A percentile compares a stretch with the other conserved stretches of the same genome.
Conservation (phyloP, 2,329 filamentous ascomycete species). For the Ceratocystiopsis sp. region DNA sequence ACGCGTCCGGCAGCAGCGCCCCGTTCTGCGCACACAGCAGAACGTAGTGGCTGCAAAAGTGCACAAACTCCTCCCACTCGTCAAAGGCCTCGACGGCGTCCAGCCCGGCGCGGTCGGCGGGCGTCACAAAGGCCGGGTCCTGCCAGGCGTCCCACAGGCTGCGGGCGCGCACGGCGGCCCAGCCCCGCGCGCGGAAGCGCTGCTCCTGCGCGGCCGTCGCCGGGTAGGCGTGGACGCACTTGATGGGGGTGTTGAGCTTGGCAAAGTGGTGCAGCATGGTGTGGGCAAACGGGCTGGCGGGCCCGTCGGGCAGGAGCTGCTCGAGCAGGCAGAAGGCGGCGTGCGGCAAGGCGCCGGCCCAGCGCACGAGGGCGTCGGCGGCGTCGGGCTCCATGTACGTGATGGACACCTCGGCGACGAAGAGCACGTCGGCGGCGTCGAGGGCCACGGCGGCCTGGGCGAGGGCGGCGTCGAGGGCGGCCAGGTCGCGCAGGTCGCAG, state of each 20-base stretch:
- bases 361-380: constrained; percentile 57
- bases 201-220: constrained; percentile 44
- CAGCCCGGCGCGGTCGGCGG: constrained; percentile 40
- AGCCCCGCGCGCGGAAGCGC: constrained; percentile 56
- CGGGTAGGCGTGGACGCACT: constrained; percentile 55
- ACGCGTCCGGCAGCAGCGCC: neutral
- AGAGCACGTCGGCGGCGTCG: constrained; percentile 40
- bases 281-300: constrained; percentile 63
- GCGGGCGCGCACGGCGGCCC: constrained; percentile 41
- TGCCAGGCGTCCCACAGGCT: constrained; percentile 77
- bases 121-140: constrained; percentile 45
- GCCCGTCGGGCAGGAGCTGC: constrained; percentile 65
- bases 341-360: constrained; percentile 55
- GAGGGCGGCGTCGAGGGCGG: constrained; percentile 41
- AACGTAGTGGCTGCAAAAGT: constrained; percentile 76
- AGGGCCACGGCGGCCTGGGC: constrained; percentile 21
- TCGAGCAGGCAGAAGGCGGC: constrained; percentile 66
- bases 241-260: constrained; percentile 64
- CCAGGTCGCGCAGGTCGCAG: constrained; percentile 59
- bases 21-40: constrained; percentile 46
- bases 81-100: constrained; percentile 72
- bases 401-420: constrained; percentile 77
- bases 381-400: constrained; percentile 70
- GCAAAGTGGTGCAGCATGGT: constrained; percentile 76
- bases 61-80: constrained; percentile 86